phyloP scores from a whole-genome alignment of 768 basidiomycete genomes.

The Phanerochaete carnosa region DNA sequence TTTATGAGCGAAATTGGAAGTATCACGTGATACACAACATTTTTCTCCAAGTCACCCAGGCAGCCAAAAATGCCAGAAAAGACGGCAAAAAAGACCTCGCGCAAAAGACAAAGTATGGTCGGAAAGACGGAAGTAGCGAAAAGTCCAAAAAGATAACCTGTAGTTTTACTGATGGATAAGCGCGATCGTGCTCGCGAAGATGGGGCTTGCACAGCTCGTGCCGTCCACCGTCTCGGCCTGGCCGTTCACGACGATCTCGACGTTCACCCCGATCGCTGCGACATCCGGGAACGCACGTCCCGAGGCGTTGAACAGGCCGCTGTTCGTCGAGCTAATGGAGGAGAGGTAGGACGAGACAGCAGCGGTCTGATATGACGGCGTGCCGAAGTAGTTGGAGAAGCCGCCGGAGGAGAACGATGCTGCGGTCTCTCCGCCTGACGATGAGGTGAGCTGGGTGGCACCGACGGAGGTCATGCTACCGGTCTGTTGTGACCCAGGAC shows the following conservation, averaged over 20 bases:
- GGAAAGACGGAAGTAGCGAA: too few species aligned
- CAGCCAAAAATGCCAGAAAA: too few species aligned
- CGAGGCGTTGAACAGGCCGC: conserved; percentile 47
- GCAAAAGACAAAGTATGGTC: background rate
- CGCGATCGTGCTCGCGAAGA: conserved; percentile 3
- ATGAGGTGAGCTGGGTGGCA: conserved; percentile 12
- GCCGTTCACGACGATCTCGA: conserved; percentile 41
- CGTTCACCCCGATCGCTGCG: conserved; percentile 46
- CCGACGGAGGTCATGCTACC: conserved; percentile 24
- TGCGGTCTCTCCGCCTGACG: conserved; percentile 20
- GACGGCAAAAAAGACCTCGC: background rate
- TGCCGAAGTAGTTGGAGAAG: conserved; percentile 29
- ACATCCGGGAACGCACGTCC: conserved; percentile 58
- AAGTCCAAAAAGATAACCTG: conserved; percentile 9
- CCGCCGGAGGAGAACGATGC: conserved; percentile 19
- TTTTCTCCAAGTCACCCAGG: too few species aligned
- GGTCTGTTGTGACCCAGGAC: background rate
- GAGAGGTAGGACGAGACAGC: conserved; percentile 41
- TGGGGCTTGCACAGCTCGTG: background rate
- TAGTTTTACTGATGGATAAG: conserved; percentile 34
- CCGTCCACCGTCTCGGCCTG: conserved; percentile 26
- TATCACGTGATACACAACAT: too few species aligned
- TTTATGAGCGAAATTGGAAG: conserved; percentile 12
- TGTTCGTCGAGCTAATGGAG: conserved; percentile 41
- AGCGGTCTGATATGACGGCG: conserved; percentile 24